Percentiles rank a stretch among this genome's conserved stretches.
Evolutionary conservation across 2,329 filamentous ascomycete genomes (phyloP).

Genomic region (Fusarium ambrosium): DNA sequence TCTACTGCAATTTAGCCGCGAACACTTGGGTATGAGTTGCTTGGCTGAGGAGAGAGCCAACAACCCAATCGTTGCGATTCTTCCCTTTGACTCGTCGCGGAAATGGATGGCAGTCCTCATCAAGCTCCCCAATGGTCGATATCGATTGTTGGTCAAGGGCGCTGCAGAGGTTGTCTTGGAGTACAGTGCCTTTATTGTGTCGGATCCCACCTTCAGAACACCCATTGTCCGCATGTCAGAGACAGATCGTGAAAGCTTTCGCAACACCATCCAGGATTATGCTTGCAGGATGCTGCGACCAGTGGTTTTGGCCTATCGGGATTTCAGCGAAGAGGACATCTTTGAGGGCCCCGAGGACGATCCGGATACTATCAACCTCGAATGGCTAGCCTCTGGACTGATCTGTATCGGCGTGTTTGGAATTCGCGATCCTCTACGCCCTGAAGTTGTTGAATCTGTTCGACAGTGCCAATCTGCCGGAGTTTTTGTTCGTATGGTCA

Average conservation of each 20-base stretch:
- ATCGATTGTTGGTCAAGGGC: conserved; percentile 68
- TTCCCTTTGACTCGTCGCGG: conserved; percentile 67
- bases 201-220: conserved; percentile 58
- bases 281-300: conserved; percentile 79
- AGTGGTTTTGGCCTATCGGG: conserved; percentile 80
- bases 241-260: conserved; percentile 50
- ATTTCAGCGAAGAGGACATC: conserved; percentile 78
- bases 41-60: conserved; percentile 63
- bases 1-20: conserved; percentile 63
- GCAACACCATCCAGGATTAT: conserved; percentile 62
- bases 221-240: conserved; percentile 48
- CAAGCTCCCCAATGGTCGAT: conserved; percentile 59
- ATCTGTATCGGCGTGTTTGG: conserved; percentile 78
- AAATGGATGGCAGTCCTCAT: conserved; percentile 71
- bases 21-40: conserved; percentile 62
- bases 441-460: conserved; percentile 71
- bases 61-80: conserved; percentile 60
- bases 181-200: conserved; percentile 57
- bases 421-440: conserved; percentile 74
- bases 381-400: conserved; percentile 70
- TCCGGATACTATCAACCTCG: conserved; percentile 52
- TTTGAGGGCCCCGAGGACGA: conserved; percentile 63
- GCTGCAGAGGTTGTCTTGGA: conserved; percentile 69
- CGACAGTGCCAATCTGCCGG: conserved; percentile 71
- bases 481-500: conserved; percentile 73